Evolutionary conservation across 2,329 filamentous ascomycete species (phyloP).

Genomic region (Colletotrichum destructivum): DNA sequence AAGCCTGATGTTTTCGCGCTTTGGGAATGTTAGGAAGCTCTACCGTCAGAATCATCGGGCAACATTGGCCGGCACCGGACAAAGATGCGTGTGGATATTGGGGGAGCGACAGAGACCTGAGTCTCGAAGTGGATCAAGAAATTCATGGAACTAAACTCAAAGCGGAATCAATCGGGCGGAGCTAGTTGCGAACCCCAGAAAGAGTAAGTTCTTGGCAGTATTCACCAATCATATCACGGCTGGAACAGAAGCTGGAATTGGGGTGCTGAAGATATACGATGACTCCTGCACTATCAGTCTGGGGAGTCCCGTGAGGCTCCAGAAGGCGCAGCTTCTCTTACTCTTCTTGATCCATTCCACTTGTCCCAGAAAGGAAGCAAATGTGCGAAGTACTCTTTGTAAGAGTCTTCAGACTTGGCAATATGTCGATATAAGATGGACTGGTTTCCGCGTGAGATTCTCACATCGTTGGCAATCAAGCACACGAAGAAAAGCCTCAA

Average conservation of each 20-base stretch:
- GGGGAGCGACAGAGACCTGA: background rate
- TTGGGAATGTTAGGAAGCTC: too few species aligned
- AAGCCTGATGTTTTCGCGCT: background rate
- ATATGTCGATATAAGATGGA: conserved; percentile 16
- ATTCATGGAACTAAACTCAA: conserved; percentile 24
- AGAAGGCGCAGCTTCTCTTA: conserved; percentile 2
- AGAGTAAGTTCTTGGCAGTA: background rate
- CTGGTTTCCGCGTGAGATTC: background rate
- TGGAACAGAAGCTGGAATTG: background rate
- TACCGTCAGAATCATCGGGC: background rate
- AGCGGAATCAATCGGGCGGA: conserved; percentile 40
- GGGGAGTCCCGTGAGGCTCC: background rate
- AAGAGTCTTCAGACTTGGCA: background rate
- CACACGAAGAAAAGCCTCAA: background rate
- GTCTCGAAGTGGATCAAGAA: background rate
- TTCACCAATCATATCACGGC: conserved; percentile 14
- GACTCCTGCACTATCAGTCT: background rate
- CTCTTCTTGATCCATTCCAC: background rate
- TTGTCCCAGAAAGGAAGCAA: conserved; percentile 12
- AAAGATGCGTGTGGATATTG: background rate
- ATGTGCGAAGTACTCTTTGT: background rate
- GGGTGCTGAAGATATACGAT: background rate
- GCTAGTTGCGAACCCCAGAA: conserved; percentile 14
- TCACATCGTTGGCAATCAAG: background rate
- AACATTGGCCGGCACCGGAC: conserved; percentile 1